Percentiles rank a stretch among this genome's conserved stretches.
phyloP scores from a whole-genome alignment of 352 stramenopile genomes.

The Pythium grandisporangium region DNA sequence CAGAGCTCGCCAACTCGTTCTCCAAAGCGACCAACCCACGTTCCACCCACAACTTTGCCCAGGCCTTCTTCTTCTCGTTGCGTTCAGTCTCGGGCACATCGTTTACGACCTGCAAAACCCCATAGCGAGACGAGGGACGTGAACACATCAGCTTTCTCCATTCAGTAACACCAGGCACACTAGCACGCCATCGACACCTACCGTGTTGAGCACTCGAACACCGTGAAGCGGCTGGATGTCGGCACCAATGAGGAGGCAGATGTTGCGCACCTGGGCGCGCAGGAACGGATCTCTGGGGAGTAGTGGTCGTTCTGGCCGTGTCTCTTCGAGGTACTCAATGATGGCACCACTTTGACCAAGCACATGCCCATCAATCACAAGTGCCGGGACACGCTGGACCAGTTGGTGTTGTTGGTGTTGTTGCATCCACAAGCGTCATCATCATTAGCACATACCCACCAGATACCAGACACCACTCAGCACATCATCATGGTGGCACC shows the following conservation, averaged over 20 bases:
- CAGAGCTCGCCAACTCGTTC: conserved; percentile 34
- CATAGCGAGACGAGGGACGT: neutral
- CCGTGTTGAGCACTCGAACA: conserved; percentile 51
- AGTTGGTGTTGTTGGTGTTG: too few species aligned
- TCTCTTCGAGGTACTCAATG: conserved; percentile 91
- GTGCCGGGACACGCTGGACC: conserved; percentile 54
- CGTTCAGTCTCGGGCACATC: conserved; percentile 40
- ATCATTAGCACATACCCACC: too few species aligned
- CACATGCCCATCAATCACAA: conserved; percentile 68
- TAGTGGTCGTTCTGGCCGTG: conserved; percentile 52
- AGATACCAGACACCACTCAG: too few species aligned
- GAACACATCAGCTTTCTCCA: neutral
- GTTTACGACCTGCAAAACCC: conserved; percentile 12
- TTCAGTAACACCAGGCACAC: conserved; percentile 4
- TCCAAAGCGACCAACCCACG: conserved; percentile 83
- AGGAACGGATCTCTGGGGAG: conserved; percentile 63
- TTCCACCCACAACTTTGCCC: conserved; percentile 63
- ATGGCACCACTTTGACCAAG: conserved; percentile 87
- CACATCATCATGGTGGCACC: too few species aligned
- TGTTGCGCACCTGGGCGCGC: conserved; percentile 71
- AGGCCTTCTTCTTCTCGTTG: conserved; percentile 32
- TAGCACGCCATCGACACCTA: conserved; percentile 11
- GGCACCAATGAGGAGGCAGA: conserved; percentile 86
- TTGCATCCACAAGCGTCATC: too few species aligned
- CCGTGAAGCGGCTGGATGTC: conserved; percentile 91